phyloP scores from a whole-genome alignment of 441 rosid genomes.

The Jatropha multifida region DNA sequence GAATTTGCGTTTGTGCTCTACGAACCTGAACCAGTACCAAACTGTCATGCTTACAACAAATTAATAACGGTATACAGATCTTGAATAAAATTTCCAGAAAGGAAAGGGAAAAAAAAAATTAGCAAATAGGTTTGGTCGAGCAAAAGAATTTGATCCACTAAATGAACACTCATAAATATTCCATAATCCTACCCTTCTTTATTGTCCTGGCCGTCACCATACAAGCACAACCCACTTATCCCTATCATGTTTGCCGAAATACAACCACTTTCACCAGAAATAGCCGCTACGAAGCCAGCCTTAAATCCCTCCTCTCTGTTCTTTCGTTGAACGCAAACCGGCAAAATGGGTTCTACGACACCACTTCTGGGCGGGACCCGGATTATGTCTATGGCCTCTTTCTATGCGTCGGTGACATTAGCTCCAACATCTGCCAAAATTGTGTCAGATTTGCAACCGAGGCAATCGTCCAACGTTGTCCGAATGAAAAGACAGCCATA shows the following conservation, averaged over 20 bases:
- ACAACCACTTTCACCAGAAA: conserved; percentile 28
- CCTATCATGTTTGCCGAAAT: conserved; percentile 20
- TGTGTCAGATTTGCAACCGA: conserved; percentile 28
- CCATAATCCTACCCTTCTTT: background rate
- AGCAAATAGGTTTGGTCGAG: background rate
- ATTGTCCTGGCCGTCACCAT: too few species aligned
- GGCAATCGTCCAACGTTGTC: conserved; percentile 23
- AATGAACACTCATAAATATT: background rate
- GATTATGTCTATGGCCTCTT: conserved; percentile 29
- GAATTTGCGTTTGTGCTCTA: too few species aligned
- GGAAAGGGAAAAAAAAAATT: too few species aligned
- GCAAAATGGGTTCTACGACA: conserved; percentile 15
- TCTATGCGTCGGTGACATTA: conserved; percentile 26
- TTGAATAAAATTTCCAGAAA: too few species aligned
- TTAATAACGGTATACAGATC: too few species aligned
- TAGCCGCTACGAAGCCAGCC: conserved; percentile 39
- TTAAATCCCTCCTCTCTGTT: conserved; percentile 30
- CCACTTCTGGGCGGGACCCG: conserved; percentile 19
- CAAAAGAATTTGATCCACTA: background rate
- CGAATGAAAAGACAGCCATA: conserved; percentile 9
- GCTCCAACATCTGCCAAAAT: conserved; percentile 11
- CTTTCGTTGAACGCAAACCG: conserved; percentile 31
- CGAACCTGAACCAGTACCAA: too few species aligned
- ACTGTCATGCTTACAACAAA: too few species aligned
- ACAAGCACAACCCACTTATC: conserved; percentile 8